A percentile compares a stretch with the other conserved stretches of the same genome.
These are phyloP conservation scores for Dactylella cylindrospora DNA, from an alignment of 2,329 filamentous ascomycete genomes.

Conservation along the genomic window DNA sequence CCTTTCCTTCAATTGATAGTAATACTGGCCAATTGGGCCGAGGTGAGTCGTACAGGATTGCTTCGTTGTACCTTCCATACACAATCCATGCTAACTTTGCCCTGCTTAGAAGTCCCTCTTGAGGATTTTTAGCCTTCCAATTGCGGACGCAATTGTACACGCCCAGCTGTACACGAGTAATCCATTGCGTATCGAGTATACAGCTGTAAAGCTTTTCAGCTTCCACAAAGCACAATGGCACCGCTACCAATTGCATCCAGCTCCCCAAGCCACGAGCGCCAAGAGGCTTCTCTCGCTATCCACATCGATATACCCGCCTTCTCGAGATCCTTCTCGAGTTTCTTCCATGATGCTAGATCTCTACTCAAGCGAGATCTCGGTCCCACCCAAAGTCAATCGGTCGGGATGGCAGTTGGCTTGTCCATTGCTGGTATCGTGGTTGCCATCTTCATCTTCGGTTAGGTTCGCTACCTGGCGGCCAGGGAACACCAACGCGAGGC, in stretches of 20 bases:
- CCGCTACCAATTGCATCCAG: conserved; percentile 18
- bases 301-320: not conserved
- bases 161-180: no score
- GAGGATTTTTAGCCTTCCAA: no score
- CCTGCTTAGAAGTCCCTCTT: no score
- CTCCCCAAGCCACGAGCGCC: conserved; percentile 5
- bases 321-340: conserved; percentile 1
- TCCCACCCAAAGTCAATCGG: conserved; percentile 28
- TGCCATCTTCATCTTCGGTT: conserved; percentile 40
- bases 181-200: no score
- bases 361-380: conserved; percentile 32
- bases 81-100: no score
- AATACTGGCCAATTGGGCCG: not conserved
- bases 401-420: conserved; percentile 31
- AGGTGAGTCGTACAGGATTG: not conserved
- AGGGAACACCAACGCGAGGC: conserved; percentile 28
- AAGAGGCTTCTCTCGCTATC: conserved; percentile 5
- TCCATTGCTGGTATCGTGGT: conserved; percentile 40
- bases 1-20: not conserved
- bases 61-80: no score
- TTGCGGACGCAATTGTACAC: no score
- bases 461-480: conserved; percentile 34
- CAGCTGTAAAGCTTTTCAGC: no score
- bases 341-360: conserved; percentile 8
- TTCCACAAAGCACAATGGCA: conserved; percentile 29